These are phyloP conservation scores for Vanrija sp. DNA, from an alignment of 1,284 basidiomycete genomes.

Conservation along the genomic window DNA sequence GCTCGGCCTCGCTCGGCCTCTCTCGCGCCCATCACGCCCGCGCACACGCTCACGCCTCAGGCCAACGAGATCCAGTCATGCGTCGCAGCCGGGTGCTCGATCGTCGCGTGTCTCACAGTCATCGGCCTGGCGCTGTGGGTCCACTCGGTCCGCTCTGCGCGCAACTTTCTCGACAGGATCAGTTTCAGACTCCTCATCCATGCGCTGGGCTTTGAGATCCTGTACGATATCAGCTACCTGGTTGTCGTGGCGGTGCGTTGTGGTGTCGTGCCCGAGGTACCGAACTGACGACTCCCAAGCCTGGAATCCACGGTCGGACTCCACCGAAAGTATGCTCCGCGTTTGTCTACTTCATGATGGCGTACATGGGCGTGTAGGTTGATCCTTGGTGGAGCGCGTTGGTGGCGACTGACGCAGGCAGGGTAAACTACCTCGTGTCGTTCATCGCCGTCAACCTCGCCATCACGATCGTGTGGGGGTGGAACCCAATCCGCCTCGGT, in stretches of 20 bases:
- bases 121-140: not conserved
- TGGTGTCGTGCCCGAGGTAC: not conserved
- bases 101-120: not conserved
- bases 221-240: slow-evolving; percentile 8
- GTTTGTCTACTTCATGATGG: slow-evolving; percentile 7
- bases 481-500: slow-evolving; percentile 4
- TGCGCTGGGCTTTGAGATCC: slow-evolving; percentile 9
- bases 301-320: not conserved
- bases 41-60: not conserved
- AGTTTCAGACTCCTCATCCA: slow-evolving; percentile 12
- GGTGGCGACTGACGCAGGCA: not conserved
- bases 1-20: too few relatives aligned
- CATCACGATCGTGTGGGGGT: slow-evolving; percentile 1
- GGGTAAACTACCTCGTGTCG: slow-evolving; percentile 11
- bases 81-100: slow-evolving; percentile 1
- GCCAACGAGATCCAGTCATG: slow-evolving; percentile 5
- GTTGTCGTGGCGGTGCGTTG: not conserved
- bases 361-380: slow-evolving; percentile 4
- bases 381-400: too few relatives aligned
- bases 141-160: not conserved
- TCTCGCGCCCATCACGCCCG: too few relatives aligned
- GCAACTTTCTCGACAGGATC: slow-evolving; percentile 8
- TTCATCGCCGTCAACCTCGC: slow-evolving; percentile 16
- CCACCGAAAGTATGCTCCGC: not conserved
- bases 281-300: not conserved